phyloP scores from a whole-genome alignment of 768 basidiomycete species.

The Lactifluus hygrophoroides region DNA sequence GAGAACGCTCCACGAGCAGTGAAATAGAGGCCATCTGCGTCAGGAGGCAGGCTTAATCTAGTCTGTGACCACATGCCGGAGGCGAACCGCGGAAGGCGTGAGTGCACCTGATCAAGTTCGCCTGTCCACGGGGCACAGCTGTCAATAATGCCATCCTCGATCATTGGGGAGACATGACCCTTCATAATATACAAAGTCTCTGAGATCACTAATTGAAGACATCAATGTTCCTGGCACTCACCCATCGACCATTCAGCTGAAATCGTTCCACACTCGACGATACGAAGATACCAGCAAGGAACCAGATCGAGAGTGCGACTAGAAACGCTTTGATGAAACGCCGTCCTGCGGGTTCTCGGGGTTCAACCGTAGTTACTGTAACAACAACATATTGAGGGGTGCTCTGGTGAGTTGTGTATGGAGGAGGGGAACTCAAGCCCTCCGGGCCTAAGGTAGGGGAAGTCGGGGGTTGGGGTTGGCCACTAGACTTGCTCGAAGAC shows the following conservation, averaged over 20 bases:
- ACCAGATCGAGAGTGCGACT: constrained; percentile 24
- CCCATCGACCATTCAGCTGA: background rate
- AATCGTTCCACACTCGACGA: background rate
- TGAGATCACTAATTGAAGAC: background rate
- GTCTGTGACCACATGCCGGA: constrained; percentile 21
- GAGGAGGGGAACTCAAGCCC: background rate
- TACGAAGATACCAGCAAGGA: constrained; percentile 15
- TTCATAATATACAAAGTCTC: background rate
- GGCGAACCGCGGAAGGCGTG: constrained; percentile 16
- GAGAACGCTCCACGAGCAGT: constrained; percentile 24
- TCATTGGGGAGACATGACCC: background rate
- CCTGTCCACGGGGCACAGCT: background rate
- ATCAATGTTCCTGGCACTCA: constrained; percentile 3
- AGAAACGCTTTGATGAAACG: constrained; percentile 26
- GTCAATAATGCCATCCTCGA: background rate
- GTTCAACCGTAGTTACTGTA: background rate
- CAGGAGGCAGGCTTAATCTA: constrained; percentile 26
- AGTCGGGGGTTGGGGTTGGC: background rate
- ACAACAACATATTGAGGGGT: background rate
- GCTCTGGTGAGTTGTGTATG: constrained; percentile 6
- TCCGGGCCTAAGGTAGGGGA: background rate
- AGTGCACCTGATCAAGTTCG: constrained; percentile 19
- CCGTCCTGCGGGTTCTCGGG: constrained; percentile 1
- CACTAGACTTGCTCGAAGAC: background rate
- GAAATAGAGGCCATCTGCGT: constrained; percentile 27